Base-by-base conservation (phyloP, 1,284 basidiomycete species). In the Porogramme epimiltina region DNA sequence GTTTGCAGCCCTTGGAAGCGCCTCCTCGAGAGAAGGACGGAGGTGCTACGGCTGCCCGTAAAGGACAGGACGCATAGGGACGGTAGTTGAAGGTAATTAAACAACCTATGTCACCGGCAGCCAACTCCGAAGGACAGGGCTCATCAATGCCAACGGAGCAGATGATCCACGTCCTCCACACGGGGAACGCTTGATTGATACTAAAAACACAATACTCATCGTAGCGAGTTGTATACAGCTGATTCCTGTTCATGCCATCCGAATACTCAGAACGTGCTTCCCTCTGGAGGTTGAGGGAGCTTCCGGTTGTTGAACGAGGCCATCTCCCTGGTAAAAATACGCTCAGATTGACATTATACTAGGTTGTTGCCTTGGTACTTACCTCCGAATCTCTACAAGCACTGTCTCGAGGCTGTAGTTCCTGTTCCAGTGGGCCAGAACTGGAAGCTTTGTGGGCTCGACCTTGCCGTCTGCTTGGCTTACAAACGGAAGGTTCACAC, bases 401-500 rank as follows among this genome's bases (percentile, higher is more conserved):
- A 97, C 75, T 3, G 82, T 90, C 76, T 97, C 94, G 60, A 98
- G 82, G 58, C 87, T 93, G 62, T 79, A 81, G 50, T 81, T 82
- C 55, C 87, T 76, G 51, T 72, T 81, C 95, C 95, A 97, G 43
- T 80, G 74, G 9, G 79, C 69, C 36, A 97, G 80, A 4, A 91
- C 82, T 25, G 79, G 72, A 15, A 97, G 75, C 67, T 87, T 89
- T 50, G 70, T 51, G 18, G 79, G 73, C 66, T 95, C 89, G 50
- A 97, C 91, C 70, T 83, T 81, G 44, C 96, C 95, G 58, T 88
- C 80, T 6, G 72, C 66, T 62, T 80, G 82, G 60, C 79, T 82
- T 59, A 99, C 95, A 66, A 95, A 98, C 1, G 97, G 96, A n/a
- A 99, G 79, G 70, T 98, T 98, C 63, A 99, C 93, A 56, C 86